Evolutionary conservation across 306 rosid species (phyloP), one percentile per base, ranked within the genome.

Genomic region (Abrus precatorius): DNA sequence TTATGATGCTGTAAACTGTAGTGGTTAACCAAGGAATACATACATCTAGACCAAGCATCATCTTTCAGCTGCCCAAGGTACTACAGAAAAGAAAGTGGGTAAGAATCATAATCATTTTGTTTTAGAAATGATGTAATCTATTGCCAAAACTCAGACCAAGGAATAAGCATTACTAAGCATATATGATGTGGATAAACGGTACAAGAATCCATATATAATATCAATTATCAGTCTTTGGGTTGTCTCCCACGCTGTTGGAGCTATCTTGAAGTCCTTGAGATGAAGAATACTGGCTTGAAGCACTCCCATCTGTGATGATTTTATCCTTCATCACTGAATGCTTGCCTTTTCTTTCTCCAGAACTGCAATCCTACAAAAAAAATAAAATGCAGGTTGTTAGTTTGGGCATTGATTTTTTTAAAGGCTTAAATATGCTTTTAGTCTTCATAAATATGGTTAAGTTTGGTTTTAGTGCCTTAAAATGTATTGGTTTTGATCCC

Each of bases 181-280:
- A 55, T 27, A 64, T 48, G 33, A 76, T 44, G 71, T 43, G 6
- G 43, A 78, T 61, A 70, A 71, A 41, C 74, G 76, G 63, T 50
- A 54, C 67, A 60, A 30, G 62, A 53, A 78, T 69, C 73, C 38
- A 56, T 29, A 64, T 69, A 54, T 10, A 45, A 77, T 47, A 62
- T 94, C 80, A 85, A 47, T 87, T 73, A 69, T 81, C 84, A 70
- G 80, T 45, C 82, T 91, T 90, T 9, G 92, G 92, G 47, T 69
- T 52, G 84, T 93, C 91, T 53, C 93, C 82, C 20, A 89, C 84
- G 2, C 97, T 91, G 85, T 89, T 90, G 74, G 94, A 93, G 90
- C 94, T 90, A 83, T 88, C 97, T 81, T 84, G 95, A 61, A 80
- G 84, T 86, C 88, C 95, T 80, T 84, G 92, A 75, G 92, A 89